A percentile compares a stretch with the other conserved stretches of the same genome.
Evolutionary conservation across 1,284 basidiomycete species (phyloP).

Genomic region (Moesziomyces sp.): DNA sequence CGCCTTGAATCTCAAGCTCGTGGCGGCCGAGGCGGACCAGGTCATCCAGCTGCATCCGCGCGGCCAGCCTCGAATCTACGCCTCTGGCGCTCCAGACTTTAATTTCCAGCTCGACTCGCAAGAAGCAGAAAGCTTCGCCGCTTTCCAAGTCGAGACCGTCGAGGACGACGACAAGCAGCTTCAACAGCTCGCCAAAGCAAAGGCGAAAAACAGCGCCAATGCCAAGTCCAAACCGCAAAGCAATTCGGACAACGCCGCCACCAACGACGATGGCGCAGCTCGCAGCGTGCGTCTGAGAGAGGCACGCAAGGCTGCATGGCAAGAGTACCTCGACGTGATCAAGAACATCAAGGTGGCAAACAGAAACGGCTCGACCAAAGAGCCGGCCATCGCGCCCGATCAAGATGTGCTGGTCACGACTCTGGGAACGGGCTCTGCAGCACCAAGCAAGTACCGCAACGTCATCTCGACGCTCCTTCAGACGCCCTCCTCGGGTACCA

Average conservation of each 20-base stretch:
- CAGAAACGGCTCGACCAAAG: neutral
- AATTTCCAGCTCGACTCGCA: conserved; percentile 59
- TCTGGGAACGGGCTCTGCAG: conserved; percentile 87
- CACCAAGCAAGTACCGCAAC: conserved; percentile 73
- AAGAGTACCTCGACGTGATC: conserved; percentile 48
- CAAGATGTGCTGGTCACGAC: conserved; percentile 77
- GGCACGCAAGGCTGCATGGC: conserved; percentile 48
- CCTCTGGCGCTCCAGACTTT: conserved; percentile 46
- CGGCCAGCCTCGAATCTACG: conserved; percentile 21
- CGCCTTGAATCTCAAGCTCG: conserved; percentile 16
- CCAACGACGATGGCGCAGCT: conserved; percentile 27
- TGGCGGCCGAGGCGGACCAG: conserved; percentile 30
- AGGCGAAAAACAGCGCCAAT: conserved; percentile 36
- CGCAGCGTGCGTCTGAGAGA: conserved; percentile 38
- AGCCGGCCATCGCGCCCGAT: conserved; percentile 6
- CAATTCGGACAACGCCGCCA: conserved; percentile 13
- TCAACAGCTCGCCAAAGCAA: conserved; percentile 54
- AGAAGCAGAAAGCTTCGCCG: conserved; percentile 30
- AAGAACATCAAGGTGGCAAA: conserved; percentile 29
- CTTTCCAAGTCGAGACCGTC: conserved; percentile 69
- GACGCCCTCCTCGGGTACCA: conserved; percentile 52
- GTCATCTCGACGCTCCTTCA: conserved; percentile 63
- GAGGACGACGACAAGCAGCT: conserved; percentile 72
- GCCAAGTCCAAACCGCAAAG: conserved; percentile 68
- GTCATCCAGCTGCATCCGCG: conserved; percentile 43